phyloP scores from a whole-genome alignment of 345 rosid genomes.

The Anacardium occidentale region DNA sequence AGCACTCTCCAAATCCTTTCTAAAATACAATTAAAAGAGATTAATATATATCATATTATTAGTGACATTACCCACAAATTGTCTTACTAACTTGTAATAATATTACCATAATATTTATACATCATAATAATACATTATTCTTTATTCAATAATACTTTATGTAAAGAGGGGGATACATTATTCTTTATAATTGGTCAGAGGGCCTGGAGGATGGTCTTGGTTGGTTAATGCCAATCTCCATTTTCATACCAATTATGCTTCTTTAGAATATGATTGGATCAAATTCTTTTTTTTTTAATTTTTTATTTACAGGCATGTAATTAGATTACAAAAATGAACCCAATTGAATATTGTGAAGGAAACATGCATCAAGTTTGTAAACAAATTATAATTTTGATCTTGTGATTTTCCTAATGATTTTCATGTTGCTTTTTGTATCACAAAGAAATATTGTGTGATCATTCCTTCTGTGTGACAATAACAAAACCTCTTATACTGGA shows the following conservation, averaged over 20 bases:
- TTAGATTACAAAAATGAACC: background rate
- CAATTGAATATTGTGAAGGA: background rate
- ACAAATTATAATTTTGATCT: background rate
- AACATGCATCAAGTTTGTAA: background rate
- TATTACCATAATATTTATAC: too few relatives aligned
- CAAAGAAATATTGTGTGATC: background rate
- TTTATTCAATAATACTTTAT: too few relatives aligned
- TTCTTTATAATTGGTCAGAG: background rate
- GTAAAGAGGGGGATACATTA: too few relatives aligned
- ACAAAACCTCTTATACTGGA: background rate
- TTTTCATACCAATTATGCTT: background rate
- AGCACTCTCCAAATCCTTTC: too few relatives aligned
- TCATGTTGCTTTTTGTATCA: background rate
- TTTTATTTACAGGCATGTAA: background rate
- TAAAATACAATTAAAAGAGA: too few relatives aligned
- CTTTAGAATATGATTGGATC: background rate
- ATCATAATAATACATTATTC: too few relatives aligned
- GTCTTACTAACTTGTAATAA: too few relatives aligned
- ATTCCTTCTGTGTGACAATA: background rate
- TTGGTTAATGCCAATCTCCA: constrained; percentile 1
- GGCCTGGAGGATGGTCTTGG: background rate
- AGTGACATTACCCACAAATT: too few relatives aligned
- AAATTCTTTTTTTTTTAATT: too few relatives aligned
- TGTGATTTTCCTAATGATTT: background rate
- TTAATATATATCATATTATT: too few relatives aligned